These are phyloP conservation scores for Talaromyces atroroseus DNA, from an alignment of 2,329 filamentous ascomycete genomes.

Conservation along the genomic window DNA sequence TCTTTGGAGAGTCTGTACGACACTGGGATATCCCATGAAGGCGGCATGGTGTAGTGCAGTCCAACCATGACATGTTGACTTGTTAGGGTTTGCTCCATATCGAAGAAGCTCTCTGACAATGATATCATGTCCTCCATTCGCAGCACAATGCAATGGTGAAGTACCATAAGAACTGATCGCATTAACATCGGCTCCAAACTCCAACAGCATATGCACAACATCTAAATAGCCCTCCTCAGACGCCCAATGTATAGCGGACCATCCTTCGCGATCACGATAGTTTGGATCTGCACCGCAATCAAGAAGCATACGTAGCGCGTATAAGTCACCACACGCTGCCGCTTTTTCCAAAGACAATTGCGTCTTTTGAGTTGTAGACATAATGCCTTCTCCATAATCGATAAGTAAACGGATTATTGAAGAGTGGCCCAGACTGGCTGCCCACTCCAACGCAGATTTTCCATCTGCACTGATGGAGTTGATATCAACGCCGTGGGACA, in stretches of 20 bases:
- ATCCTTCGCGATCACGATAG: not conserved
- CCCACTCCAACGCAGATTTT: not conserved
- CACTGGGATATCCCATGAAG: not conserved
- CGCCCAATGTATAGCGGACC: not conserved
- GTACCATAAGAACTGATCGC: not conserved
- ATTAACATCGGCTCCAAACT: not conserved
- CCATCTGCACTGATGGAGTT: constrained; percentile 13
- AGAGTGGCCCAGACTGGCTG: not conserved
- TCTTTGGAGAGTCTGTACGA: not conserved
- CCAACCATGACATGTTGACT: not conserved
- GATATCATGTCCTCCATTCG: not conserved
- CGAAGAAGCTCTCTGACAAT: not conserved
- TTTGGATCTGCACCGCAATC: not conserved
- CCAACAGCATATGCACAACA: not conserved
- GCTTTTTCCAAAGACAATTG: not conserved
- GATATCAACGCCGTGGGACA: constrained; percentile 6
- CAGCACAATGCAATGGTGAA: not conserved
- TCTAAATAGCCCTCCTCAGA: not conserved
- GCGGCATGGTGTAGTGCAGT: not conserved
- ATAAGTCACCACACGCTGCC: not conserved
- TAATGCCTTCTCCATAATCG: not conserved
- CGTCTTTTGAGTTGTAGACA: too few relatives aligned
- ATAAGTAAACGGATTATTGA: not conserved
- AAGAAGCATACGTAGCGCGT: not conserved
- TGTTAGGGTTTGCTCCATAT: not conserved